Evolutionary conservation across 1,284 basidiomycete genomes (phyloP), one percentile per base, ranked within the genome.

Genomic region (Papiliotrema nemorosa): DNA sequence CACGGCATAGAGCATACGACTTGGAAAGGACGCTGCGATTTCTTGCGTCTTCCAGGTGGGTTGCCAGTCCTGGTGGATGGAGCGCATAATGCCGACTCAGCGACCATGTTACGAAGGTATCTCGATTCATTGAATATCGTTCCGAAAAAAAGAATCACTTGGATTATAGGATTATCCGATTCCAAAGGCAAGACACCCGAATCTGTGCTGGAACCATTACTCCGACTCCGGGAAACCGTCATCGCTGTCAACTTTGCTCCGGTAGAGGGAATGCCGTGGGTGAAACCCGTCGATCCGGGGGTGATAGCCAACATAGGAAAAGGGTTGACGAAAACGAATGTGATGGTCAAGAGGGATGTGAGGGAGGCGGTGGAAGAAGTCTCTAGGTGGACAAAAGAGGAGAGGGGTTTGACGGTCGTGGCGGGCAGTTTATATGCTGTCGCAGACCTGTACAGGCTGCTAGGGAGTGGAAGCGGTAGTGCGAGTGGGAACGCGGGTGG

Each of bases 351-450:
- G 59, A 61, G 2, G 47, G 60, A 55, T 2, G 52, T 72, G 34
- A 51, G 53, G 34, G 50, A 51, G 21, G 61, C 58, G 5, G 27
- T 72, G 27, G 37, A 58, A 50, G 66, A 64, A 7, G 44, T 44
- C 25, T 52, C 69, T 9, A 63, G 67, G 44, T 61, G 52, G 63
- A 71, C 50, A 48, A 77, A 56, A 46, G 59, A 50, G 51, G 66
- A 64, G 12, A 49, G 50, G 2, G 53, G 57, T 77, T 62, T 87
- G 52, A 78, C 85, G 0, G 80, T 92, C 5, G 67, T 93, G 1
- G 86, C 88, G n/a, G 91, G 91, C 22, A 96, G 91, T 70, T 69
- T 94, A 62, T 96, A 94, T 73, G 80, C 93, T 40, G 87, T 90
- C 2, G 89, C 89, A 16, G 91, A 94, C 76, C 82, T 90, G 52